Conservation (phyloP, 345 rosid genomes). For the Moricandia arvensis region DNA sequence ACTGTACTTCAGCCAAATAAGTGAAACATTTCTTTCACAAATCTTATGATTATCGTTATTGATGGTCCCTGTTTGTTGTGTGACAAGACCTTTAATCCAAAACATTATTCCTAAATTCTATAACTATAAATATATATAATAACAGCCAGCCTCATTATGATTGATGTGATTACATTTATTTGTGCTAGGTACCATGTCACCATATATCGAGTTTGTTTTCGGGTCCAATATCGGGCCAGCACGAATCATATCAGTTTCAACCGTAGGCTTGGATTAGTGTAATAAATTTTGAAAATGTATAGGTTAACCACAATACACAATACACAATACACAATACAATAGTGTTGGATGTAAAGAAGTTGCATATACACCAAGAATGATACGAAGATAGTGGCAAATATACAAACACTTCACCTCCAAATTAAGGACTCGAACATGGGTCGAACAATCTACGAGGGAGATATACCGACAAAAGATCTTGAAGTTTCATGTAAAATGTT, state of each 20-base stretch:
- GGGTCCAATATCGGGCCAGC: neutral
- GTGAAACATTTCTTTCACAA: slow-evolving; percentile 37
- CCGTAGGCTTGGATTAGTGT: neutral
- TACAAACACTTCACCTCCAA: neutral
- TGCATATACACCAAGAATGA: neutral
- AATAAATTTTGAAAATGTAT: too few species aligned
- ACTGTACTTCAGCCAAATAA: slow-evolving; percentile 31
- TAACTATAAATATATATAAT: neutral
- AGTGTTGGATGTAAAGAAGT: too few species aligned
- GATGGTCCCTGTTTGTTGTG: slow-evolving; percentile 30
- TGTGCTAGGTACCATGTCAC: slow-evolving; percentile 8
- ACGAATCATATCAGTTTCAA: neutral
- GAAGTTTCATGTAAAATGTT: neutral
- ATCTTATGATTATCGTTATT: slow-evolving; percentile 28
- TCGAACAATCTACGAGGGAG: neutral
- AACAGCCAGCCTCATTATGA: neutral
- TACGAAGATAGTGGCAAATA: neutral
- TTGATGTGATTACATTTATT: neutral
- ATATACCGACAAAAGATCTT: neutral
- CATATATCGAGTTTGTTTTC: neutral
- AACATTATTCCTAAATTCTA: slow-evolving; percentile 23
- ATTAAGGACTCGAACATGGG: neutral
- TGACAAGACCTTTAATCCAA: slow-evolving; percentile 20
- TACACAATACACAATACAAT: too few species aligned
- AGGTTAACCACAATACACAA: too few species aligned